Base-by-base conservation (phyloP, 352 stramenopile genomes). In the Pythium aristosporum region DNA sequence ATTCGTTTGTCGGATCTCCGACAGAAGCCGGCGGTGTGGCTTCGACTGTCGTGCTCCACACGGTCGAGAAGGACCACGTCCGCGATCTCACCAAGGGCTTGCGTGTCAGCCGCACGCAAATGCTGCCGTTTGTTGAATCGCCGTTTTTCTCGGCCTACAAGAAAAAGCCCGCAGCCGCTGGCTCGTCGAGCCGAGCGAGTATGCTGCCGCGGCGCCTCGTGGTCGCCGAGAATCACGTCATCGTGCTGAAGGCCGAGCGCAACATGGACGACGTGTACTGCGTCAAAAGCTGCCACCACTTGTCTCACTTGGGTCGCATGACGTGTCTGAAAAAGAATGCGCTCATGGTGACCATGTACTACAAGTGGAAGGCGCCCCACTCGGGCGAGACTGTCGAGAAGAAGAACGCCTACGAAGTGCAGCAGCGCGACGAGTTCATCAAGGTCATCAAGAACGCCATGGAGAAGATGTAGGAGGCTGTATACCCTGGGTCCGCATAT, bases 291-390 rank as follows among this genome's bases (percentile, higher is more conserved):
- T 89, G 78, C 50, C 87, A 96, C 61, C 60, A 78, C 30, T 66
- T 96, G 46, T 73, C 73, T 23, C 82, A 94, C 61, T 68, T 96
- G 30, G 77, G 70, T 25, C 80, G 87, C 60, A 96, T 96, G 85
- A 96, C 87, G 48, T 94, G 82, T 64, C 71, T 94, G 62, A 96
- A 94, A 70, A 96, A 96, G 73, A 96, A 94, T 41, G 82, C 83
- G 21, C 73, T 94, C 43, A 91, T 94, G 85, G 85, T 96, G 6
- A 93, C 76, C 15, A 72, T 96, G 50, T 94, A 96, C 72, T 92
- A 93, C 85, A 92, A 86, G 74, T 92, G 77, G 75, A 83, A 88
- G 58, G 56, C 68, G 4, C 52, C 63, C 0, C 57, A 65, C 49
- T 60, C 72, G 30, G 70, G 71, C 28, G 62, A 84, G 10, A 61